Base-by-base conservation (phyloP, 495 filamentous ascomycete species). In the Hyaloscypha variabilis region DNA sequence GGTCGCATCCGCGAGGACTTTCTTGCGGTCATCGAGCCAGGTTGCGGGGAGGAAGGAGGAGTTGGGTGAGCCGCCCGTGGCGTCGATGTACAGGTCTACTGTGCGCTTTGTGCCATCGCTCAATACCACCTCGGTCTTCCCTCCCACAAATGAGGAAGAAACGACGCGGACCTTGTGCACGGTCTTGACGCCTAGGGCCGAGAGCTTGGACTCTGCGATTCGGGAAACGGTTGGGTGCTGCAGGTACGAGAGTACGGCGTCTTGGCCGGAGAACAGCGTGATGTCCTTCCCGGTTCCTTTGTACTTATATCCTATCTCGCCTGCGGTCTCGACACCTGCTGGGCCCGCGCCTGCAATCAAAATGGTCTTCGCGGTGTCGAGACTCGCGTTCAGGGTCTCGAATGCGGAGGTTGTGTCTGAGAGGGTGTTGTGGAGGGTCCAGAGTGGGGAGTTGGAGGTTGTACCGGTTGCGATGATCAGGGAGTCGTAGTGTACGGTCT, bases 301-400 rank as follows among this genome's bases (percentile, higher is more conserved):
- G 8, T 85, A 74, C 63, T 78, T 73, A 52, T 83, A 81, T 51
- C 78, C 82, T 4, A 88, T 69, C 72, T 90, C 88, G 25, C 87
- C 88, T 0, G 83, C 81, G 0, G 83, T 70, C 63, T 90, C 88
- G 36, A 92, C 82, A 4, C 87, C 89, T 13, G 89, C 78, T 5
- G 90, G 85, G 0, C 91, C 91, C 3, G 83, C 90, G 42, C 91
- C 91, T 3, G 79, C 82, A 39, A 90, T 77, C 6, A 88, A 78
- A 57, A 92, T 85, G 24, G 70, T 81, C 31, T 81, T 82, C 8
- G 87, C 87, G 1, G 58, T 67, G 1, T 77, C 73, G 2, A 86
- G 71, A 0, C 69, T 74, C 24, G 71, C 58, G 1, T 79, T 80
- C 69, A 85, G 79, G 13, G 66, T 46, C 0, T 62, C 60, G 79